These are phyloP conservation scores for Aspergillus indologenus DNA, from an alignment of 495 filamentous ascomycete genomes.

Conservation along the genomic window DNA sequence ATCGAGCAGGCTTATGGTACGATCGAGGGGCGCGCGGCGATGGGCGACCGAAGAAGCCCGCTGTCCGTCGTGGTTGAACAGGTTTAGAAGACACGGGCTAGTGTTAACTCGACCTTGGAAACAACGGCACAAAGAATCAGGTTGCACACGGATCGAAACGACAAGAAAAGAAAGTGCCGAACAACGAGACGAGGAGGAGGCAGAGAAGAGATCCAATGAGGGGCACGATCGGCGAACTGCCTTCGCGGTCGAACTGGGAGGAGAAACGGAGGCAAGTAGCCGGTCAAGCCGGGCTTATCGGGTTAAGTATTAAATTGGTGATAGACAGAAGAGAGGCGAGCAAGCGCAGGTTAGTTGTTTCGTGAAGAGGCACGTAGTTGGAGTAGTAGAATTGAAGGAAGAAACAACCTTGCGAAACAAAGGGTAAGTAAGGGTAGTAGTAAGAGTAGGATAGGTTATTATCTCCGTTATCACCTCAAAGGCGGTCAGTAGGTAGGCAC, in stretches of 20 bases:
- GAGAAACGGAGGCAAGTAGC: neutral
- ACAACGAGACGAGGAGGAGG: neutral
- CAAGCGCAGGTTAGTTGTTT: neutral
- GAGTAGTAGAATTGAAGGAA: neutral
- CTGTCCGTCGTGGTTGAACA: neutral
- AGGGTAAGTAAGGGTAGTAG: slow-evolving; percentile 1
- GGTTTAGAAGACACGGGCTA: neutral
- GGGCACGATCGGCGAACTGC: neutral
- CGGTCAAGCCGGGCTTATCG: neutral
- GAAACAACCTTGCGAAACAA: neutral
- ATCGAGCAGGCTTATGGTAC: neutral
- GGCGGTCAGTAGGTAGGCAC: slow-evolving; percentile 5
- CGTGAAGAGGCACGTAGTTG: neutral
- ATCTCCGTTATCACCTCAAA: slow-evolving; percentile 15
- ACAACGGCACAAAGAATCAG: neutral
- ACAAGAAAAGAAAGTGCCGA: neutral
- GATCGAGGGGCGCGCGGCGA: neutral
- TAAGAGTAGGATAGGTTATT: slow-evolving; percentile 10
- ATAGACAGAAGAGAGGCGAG: neutral
- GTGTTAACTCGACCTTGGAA: neutral
- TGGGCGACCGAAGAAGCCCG: neutral
- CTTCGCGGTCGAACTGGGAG: neutral
- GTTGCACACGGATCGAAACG: neutral
- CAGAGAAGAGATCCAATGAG: neutral
- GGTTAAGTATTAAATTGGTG: neutral